Evolutionary conservation across 1,139 yeast species (phyloP), one percentile per base, ranked within the genome.

Genomic region (Yamadazyma atlantica): DNA sequence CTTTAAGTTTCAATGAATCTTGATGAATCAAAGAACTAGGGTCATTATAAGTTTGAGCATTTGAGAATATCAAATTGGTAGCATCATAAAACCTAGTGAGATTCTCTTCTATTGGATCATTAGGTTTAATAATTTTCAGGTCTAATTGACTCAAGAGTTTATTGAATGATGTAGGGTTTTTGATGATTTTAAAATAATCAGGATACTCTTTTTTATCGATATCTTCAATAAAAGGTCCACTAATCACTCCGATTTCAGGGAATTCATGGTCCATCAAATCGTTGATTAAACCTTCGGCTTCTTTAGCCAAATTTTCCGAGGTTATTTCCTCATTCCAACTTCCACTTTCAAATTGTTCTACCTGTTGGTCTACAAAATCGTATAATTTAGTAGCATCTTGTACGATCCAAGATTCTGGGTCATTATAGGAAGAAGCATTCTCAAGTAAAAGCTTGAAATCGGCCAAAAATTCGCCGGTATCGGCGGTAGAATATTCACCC

Each of bases 401-500:
- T 1, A 82, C 89, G 39, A 84, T 80, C 60, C 79, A 67, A 39
- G 85, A 78, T 14, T 70, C 77, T 1, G 78, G 69, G 45, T 78
- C 84, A 52, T 84, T 84, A 57, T 79, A 84, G 7, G 73, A 63
- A 25, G 62, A 57, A 17, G 90, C 87, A 57, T 84, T 84, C 35
- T 75, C 75, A 15, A 73, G 60, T 59, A 84, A 62, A 40, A 75
- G 56, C 46, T 73, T 66, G 53, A 83, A 78, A 59, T 82, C 88
- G 5, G 60, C 61, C 24, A 77, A 44, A 45, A 82, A 78, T 34
- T 73, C 79, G 1, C 54, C 61, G 0, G 60, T 45, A 2, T 61
- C 44, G 5, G 46, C 43, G 9, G 46, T 46, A 0, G 58, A 38
- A 43, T 74, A 75, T 27, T 55, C 62, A 13, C 64, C 64, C 32